Evolutionary conservation across 768 basidiomycete genomes (phyloP).

Genomic region (Leccinum rimulosum): DNA sequence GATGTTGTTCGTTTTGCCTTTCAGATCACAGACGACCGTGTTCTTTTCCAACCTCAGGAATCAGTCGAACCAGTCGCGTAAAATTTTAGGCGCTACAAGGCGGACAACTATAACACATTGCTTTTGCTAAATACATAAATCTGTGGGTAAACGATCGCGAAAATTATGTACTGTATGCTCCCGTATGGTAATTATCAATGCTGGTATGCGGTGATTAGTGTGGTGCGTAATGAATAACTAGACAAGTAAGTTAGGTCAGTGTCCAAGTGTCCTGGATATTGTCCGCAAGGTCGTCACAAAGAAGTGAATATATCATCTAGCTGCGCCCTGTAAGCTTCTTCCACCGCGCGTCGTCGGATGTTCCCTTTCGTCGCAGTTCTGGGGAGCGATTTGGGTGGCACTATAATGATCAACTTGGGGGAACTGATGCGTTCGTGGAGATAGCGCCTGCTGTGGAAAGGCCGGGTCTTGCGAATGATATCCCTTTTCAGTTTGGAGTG

Average conservation of each 20-base stretch:
- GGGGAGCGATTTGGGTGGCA: constrained; percentile 63
- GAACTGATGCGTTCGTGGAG: constrained; percentile 74
- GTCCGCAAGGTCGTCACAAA: constrained; percentile 13
- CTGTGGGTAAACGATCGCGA: background rate
- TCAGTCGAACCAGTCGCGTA: background rate
- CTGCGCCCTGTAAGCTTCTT: constrained; percentile 55
- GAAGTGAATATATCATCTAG: constrained; percentile 58
- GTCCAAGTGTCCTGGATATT: background rate
- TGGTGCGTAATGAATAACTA: constrained; percentile 4
- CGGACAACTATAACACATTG: constrained; percentile 5
- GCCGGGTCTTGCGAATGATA: constrained; percentile 68
- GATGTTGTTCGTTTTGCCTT: constrained; percentile 21
- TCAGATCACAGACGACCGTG: constrained; percentile 21
- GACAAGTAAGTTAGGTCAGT: constrained; percentile 19
- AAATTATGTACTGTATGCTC: constrained; percentile 10
- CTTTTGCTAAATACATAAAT: background rate
- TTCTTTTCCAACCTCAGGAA: constrained; percentile 7
- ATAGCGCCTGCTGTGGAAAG: constrained; percentile 73
- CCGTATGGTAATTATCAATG: constrained; percentile 18
- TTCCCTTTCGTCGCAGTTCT: constrained; percentile 82
- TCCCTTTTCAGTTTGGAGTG: constrained; percentile 62
- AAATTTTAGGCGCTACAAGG: background rate
- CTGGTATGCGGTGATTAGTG: constrained; percentile 10
- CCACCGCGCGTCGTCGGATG: constrained; percentile 73
- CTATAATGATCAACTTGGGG: constrained; percentile 63